Evolutionary conservation across 73 alveolate genomes (phyloP), one percentile per base, ranked within the genome.

Genomic region (Durusdinium trenchii): DNA sequence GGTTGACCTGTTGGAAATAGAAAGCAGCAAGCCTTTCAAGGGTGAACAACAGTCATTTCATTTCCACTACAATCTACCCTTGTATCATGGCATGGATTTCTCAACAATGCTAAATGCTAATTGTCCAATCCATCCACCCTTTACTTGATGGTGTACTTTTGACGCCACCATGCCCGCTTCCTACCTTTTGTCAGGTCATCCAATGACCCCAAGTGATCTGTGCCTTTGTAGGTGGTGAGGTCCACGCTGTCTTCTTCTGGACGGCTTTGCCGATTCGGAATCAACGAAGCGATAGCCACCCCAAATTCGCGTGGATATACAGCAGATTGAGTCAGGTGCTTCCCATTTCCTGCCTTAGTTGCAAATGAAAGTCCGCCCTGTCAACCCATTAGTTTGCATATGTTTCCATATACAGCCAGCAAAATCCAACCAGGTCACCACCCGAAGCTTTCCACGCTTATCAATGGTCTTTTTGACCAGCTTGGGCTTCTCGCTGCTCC

Each of bases 101-200:
- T 57, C 32, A 57, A 12, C 69, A 57, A 57, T 16, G 69, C 23
- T 12, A 12, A 16, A 16, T 57, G 69, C 32, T 12, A 23, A 57
- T 12, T 16, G 69, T 57, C 32, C 69, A 57, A 12, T 16, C 23
- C 12, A 12, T 57, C 23, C 69, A 16, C 23, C 12, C 12, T 57
- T 23, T 57, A 16, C 69, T 57, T 57, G 23, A 23, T 14, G 30
- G 9, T 10, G 30, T n/a, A 42, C 10, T 64, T 64, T 64, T 64
- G 14, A 14, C 79, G 79, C 79, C 79, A 64, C 79, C 79, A 64
- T 64, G 42, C 38, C 79, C 6, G 10, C 30, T 9, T 6, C 79
- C 79, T 64, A 42, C 79, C 79, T 30, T 64, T 64, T 64, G 30
- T n/a, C 79, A 64, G 79, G 38, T 64, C 79, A 26, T 64, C 79